Conservation (phyloP, 805 yeast species). For the Pichia nakasei region DNA sequence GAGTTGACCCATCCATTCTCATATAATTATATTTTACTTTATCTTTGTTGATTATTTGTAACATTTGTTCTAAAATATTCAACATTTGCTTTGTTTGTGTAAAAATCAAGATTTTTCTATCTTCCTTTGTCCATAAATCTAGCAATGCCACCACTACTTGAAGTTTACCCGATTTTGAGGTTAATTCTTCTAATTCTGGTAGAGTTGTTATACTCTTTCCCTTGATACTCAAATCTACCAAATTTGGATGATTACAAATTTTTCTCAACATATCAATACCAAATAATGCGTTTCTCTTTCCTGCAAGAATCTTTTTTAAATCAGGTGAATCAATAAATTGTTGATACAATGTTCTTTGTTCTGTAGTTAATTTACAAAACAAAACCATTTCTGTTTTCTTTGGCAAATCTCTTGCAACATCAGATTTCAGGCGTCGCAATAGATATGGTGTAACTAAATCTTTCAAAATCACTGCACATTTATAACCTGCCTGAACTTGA, state of each 20-base stretch:
- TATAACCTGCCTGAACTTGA: conserved; percentile 93
- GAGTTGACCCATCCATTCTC: conserved; percentile 93
- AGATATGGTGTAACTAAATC: conserved; percentile 87
- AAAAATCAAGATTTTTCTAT: conserved; percentile 75
- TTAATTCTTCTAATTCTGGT: conserved; percentile 29
- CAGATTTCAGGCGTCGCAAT: conserved; percentile 78
- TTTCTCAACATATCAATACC: conserved; percentile 89
- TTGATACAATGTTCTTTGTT: conserved; percentile 66
- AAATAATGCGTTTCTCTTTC: conserved; percentile 71
- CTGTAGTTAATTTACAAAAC: conserved; percentile 75
- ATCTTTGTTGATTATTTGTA: conserved; percentile 31
- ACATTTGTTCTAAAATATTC: conserved; percentile 68
- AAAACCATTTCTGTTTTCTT: conserved; percentile 89
- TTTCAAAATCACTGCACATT: conserved; percentile 85
- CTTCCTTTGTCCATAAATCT: conserved; percentile 66
- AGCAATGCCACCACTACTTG: conserved; percentile 75
- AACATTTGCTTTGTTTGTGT: conserved; percentile 94
- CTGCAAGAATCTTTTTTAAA: conserved; percentile 57
- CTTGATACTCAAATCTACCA: conserved; percentile 40
- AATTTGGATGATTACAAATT: conserved; percentile 94
- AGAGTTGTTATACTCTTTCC: conserved; percentile 15
- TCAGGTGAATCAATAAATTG: conserved; percentile 73
- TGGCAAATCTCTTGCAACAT: conserved; percentile 92
- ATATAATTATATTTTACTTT: conserved; percentile 37
- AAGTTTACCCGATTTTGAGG: conserved; percentile 68